Conservation (phyloP, 352 stramenopile genomes). For the Phytopythium helicoides region DNA sequence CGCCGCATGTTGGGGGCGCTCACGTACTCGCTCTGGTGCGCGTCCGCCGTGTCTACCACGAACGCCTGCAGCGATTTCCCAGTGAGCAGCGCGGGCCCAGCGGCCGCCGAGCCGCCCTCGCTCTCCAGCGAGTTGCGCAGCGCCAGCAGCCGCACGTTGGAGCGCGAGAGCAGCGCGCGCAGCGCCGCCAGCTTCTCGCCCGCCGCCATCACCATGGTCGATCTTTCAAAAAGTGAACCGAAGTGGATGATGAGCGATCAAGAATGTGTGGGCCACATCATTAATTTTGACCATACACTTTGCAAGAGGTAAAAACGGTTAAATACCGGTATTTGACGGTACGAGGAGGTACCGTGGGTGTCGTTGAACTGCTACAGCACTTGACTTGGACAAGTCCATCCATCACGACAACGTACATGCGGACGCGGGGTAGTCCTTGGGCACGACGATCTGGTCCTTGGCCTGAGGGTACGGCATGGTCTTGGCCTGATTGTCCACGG, state of each 20-base stretch:
- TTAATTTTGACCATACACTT: background rate
- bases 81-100: constrained; percentile 21
- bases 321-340: constrained; percentile 2
- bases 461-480: constrained; percentile 81
- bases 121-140: constrained; percentile 61
- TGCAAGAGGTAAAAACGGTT: background rate
- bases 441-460: constrained; percentile 75
- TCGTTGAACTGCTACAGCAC: no score
- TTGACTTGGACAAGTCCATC: no score
- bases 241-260: background rate
- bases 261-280: background rate
- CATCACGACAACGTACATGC: constrained; percentile 31
- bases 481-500: constrained; percentile 34
- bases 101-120: constrained; percentile 10
- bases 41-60: constrained; percentile 95
- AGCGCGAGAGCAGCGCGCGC: constrained; percentile 55
- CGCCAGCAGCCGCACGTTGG: constrained; percentile 62
- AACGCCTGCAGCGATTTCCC: constrained; percentile 83
- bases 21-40: constrained; percentile 99
- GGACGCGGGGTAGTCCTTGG: constrained; percentile 49
- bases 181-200: constrained; percentile 65
- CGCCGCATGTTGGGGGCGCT: constrained; percentile 94
- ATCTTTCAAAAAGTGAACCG: background rate
- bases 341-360: background rate
- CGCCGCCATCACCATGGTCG: constrained; percentile 24